Conservation (phyloP, 306 rosid species). For the Trifolium fragiferum region DNA sequence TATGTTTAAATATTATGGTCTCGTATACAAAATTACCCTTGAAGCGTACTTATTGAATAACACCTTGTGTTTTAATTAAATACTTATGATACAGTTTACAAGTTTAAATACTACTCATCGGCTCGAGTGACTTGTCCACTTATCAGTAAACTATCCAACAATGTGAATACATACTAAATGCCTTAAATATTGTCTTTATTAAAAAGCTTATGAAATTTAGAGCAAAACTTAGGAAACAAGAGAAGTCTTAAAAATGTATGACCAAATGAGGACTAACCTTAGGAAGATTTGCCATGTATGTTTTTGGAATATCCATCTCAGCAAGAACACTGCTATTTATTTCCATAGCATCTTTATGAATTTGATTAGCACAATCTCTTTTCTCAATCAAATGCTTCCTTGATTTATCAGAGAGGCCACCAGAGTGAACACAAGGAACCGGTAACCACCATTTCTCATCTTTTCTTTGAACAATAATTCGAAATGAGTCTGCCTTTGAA, state of each 20-base stretch:
- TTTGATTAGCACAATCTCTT: conserved; percentile 83
- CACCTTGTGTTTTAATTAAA: too few species aligned
- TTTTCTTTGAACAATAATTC: conserved; percentile 68
- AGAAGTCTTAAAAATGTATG: not conserved
- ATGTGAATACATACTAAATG: too few species aligned
- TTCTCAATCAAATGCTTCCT: conserved; percentile 72
- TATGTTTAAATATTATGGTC: too few species aligned
- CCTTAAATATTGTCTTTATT: too few species aligned
- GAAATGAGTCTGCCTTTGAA: conserved; percentile 66
- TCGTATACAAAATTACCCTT: too few species aligned
- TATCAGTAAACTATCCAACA: too few species aligned
- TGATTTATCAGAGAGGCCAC: conserved; percentile 77
- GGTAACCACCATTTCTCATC: conserved; percentile 99
- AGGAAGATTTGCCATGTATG: conserved; percentile 79
- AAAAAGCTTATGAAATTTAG: too few species aligned
- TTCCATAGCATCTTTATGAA: conserved; percentile 97
- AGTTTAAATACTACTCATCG: too few species aligned
- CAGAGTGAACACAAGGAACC: conserved; percentile 74
- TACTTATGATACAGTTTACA: too few species aligned
- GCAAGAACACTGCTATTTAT: conserved; percentile 85
- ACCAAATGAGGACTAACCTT: conserved; percentile 61
- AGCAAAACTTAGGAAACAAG: conserved; percentile 15
- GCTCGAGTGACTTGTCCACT: too few species aligned
- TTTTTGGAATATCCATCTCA: conserved; percentile 91
- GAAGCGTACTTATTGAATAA: too few species aligned